Conservation (phyloP, 73 alveolate genomes). For the Paramecium bursaria region DNA sequence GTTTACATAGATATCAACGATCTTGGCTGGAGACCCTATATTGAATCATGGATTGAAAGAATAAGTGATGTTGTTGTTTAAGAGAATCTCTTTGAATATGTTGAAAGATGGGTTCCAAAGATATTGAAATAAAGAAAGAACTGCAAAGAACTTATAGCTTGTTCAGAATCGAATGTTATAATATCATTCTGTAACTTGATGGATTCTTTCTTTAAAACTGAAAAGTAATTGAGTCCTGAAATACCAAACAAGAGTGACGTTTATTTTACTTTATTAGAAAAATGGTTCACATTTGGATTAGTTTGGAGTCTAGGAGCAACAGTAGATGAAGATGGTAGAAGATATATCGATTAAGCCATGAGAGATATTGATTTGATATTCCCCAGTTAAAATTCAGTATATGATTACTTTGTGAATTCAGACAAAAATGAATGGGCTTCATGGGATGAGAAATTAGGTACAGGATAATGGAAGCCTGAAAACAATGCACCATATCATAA, state of each 20-base stretch:
- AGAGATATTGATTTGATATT: constrained; percentile 91
- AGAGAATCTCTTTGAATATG: constrained; percentile 78
- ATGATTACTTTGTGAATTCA: constrained; percentile 93
- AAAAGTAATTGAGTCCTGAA: constrained; percentile 52
- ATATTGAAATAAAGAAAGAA: constrained; percentile 78
- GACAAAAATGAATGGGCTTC: constrained; percentile 99
- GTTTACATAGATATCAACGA: constrained; percentile 94
- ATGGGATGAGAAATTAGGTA: constrained; percentile 97
- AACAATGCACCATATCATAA: constrained; percentile 89
- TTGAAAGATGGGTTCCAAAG: constrained; percentile 81
- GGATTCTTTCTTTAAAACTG: constrained; percentile 81
- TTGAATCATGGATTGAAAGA: constrained; percentile 89
- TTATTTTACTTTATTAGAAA: constrained; percentile 77
- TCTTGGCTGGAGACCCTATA: constrained; percentile 95
- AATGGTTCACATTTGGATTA: constrained; percentile 90
- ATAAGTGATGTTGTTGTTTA: constrained; percentile 73
- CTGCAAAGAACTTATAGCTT: constrained; percentile 91
- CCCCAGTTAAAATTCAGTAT: constrained; percentile 90
- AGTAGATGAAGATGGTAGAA: constrained; percentile 90
- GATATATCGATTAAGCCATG: constrained; percentile 81
- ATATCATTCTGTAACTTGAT: constrained; percentile 85
- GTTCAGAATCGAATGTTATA: constrained; percentile 86
- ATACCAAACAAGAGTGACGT: constrained; percentile 61
- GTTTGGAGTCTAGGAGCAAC: constrained; percentile 96
- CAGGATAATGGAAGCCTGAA: constrained; percentile 90